Evolutionary conservation across 1,284 basidiomycete genomes (phyloP), one percentile per base, ranked within the genome.

Genomic region (Boletus putidus): DNA sequence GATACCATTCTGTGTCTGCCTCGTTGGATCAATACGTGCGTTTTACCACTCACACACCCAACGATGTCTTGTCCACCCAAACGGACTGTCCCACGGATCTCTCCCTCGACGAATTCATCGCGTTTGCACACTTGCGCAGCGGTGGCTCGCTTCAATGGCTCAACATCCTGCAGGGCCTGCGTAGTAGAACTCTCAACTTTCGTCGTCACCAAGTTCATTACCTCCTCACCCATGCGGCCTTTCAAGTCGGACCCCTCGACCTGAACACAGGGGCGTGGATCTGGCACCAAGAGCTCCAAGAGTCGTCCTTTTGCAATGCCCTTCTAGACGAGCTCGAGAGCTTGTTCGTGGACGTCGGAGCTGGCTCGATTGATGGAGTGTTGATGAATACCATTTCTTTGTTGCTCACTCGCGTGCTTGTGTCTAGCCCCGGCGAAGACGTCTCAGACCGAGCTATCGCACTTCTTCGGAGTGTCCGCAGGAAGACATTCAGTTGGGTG

Each of bases 61-160:
- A 83, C 49, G 51, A 67, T 9, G 68, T 77, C 14, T 59, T 83
- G 6, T 75, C 78, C 2, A 58, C 65, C 6, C 81, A 82, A 61
- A 65, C 64, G 0, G 57, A 71, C 6, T 79, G 77, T 56, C 72
- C 72, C 1, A 21, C 44, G 1, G 67, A 74, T 4, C 54, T 81
- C 2, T 69, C 61, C n/a, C 59, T 78, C 1, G 78, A 81, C 36
- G 80, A 83, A 58, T 77, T 74, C 40, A 66, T 75, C 7, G 68
- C 77, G 0, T 81, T 78, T 53, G 75, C 73, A 0, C 67, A 68
- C 42, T 61, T 84, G 31, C 77, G 82, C 3, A 74, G 76, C 31
- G 81, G 82, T 4, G 60, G 69, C 3, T 67, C 64, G 0, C 60
- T 83, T 0, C 81, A 83, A 48, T 83, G 81, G 82, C 60, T 78